A percentile compares a stretch with the other conserved stretches of the same genome.
These are phyloP conservation scores for Prosopis cineraria DNA, from an alignment of 306 rosid genomes.

Conservation along the genomic window DNA sequence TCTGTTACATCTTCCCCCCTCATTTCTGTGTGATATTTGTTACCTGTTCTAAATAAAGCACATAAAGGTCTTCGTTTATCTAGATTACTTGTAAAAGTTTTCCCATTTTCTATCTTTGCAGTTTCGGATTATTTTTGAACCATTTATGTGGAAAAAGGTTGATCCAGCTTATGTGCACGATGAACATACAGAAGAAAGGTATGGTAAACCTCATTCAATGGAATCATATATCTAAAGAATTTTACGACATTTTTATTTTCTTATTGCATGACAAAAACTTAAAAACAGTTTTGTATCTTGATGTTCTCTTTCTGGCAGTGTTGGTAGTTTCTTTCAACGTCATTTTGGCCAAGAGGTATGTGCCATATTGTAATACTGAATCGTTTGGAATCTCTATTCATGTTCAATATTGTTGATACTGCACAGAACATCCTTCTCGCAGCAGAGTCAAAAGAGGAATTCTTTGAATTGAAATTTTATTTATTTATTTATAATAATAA, in stretches of 20 bases:
- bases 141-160: conserved; percentile 76
- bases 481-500: background rate
- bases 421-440: conserved; percentile 20
- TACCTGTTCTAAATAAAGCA: conserved; percentile 13
- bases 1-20: background rate
- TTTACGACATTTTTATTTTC: conserved; percentile 12
- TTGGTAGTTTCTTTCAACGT: conserved; percentile 80
- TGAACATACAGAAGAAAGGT: conserved; percentile 75
- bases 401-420: conserved; percentile 19
- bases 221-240: conserved; percentile 23
- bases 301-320: conserved; percentile 57
- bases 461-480: conserved; percentile 18
- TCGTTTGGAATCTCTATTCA: conserved; percentile 6
- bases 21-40: conserved; percentile 18
- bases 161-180: conserved; percentile 48
- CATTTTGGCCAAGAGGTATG: conserved; percentile 96
- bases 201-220: conserved; percentile 30
- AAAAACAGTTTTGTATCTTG: conserved; percentile 18
- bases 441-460: background rate
- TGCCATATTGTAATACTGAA: conserved; percentile 15
- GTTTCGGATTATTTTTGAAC: conserved; percentile 81
- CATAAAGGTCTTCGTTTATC: conserved; percentile 6
- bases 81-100: conserved; percentile 2
- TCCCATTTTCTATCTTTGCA: conserved; percentile 55
- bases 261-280: conserved; percentile 26